Evolutionary conservation across 2,329 filamentous ascomycete species (phyloP).

Genomic region (Dryadomyces sulphureus): DNA sequence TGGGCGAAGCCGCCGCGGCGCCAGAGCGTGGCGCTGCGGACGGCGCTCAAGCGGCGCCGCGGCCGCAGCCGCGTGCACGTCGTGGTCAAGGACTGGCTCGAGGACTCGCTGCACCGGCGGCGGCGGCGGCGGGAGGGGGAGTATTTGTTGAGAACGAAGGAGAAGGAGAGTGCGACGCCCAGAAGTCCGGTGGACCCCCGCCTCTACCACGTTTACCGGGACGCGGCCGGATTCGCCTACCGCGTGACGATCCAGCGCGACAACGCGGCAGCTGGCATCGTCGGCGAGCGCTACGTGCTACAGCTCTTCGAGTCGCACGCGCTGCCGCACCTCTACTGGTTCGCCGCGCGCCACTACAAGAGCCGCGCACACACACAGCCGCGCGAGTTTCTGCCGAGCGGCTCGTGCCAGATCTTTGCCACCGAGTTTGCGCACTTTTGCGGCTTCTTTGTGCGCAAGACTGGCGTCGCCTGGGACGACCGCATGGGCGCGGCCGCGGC

Average conservation of each 20-base stretch:
- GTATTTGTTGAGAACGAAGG: slow-evolving; percentile 23
- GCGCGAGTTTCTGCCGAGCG: slow-evolving; percentile 23
- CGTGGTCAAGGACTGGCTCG: slow-evolving; percentile 37
- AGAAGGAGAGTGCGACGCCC: slow-evolving; percentile 19
- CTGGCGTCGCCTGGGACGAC: slow-evolving; percentile 44
- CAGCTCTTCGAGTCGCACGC: slow-evolving; percentile 55
- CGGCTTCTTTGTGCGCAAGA: slow-evolving; percentile 41
- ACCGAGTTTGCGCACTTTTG: slow-evolving; percentile 36
- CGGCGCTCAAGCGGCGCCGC: background rate
- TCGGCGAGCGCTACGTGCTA: slow-evolving; percentile 43
- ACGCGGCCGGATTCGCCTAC: slow-evolving; percentile 48
- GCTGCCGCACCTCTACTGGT: slow-evolving; percentile 44
- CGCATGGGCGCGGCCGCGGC: slow-evolving; percentile 16
- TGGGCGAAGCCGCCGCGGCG: slow-evolving; percentile 23
- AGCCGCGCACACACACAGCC: slow-evolving; percentile 22
- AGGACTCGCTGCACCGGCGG: slow-evolving; percentile 24
- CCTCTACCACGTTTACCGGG: slow-evolving; percentile 49
- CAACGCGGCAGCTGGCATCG: slow-evolving; percentile 24
- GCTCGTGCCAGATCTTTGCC: slow-evolving; percentile 22
- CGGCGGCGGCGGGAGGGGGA: slow-evolving; percentile 18
- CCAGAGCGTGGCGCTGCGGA: background rate
- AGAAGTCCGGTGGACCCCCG: slow-evolving; percentile 22
- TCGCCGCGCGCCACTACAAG: slow-evolving; percentile 36
- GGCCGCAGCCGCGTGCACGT: slow-evolving; percentile 16
- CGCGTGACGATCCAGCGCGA: slow-evolving; percentile 45